Percentiles rank a stretch among this genome's conserved stretches.
phyloP scores from a whole-genome alignment of 371 early-diverging fungal genomes.

The Mortierella sp. region DNA sequence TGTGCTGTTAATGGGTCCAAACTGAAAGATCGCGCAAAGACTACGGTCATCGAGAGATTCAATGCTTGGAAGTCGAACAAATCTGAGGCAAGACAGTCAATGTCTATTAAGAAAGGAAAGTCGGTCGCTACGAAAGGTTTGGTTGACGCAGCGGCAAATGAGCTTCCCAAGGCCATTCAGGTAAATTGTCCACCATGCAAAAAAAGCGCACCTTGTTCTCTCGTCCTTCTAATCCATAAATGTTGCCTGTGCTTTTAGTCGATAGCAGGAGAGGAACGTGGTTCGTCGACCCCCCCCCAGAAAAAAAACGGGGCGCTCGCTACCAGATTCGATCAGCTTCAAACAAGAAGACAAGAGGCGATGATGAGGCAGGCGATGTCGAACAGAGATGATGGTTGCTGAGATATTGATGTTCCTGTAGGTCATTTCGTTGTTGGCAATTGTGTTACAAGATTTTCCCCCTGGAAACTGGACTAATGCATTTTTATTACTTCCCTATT shows the following conservation, averaged over 20 bases:
- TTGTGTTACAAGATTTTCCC: not conserved
- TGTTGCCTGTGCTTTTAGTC: conserved; percentile 24
- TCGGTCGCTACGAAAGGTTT: conserved; percentile 20
- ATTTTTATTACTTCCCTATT: conserved; percentile 4
- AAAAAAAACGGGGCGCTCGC: conserved; percentile 13
- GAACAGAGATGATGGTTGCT: conserved; percentile 6
- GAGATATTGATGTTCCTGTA: conserved; percentile 9
- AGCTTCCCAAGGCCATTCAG: conserved; percentile 17
- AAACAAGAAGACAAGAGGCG: conserved; percentile 15
- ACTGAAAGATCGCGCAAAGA: conserved; percentile 19
- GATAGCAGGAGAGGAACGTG: conserved; percentile 12
- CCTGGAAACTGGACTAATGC: conserved; percentile 8
- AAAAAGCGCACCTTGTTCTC: conserved; percentile 18
- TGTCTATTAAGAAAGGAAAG: conserved; percentile 19
- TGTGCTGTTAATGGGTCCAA: conserved; percentile 13
- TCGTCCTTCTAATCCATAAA: conserved; percentile 17
- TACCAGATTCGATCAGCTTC: conserved; percentile 17
- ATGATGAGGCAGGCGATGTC: conserved; percentile 10
- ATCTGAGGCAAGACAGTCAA: conserved; percentile 18
- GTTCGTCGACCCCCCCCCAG: conserved; percentile 3
- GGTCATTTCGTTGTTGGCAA: conserved; percentile 4
- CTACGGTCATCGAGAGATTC: conserved; percentile 13
- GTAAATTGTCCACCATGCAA: conserved; percentile 6
- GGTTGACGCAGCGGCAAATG: conserved; percentile 22
- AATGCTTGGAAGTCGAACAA: conserved; percentile 17